Conservation (phyloP, 257 asterid genomes). For the Fraxinus anomala region DNA sequence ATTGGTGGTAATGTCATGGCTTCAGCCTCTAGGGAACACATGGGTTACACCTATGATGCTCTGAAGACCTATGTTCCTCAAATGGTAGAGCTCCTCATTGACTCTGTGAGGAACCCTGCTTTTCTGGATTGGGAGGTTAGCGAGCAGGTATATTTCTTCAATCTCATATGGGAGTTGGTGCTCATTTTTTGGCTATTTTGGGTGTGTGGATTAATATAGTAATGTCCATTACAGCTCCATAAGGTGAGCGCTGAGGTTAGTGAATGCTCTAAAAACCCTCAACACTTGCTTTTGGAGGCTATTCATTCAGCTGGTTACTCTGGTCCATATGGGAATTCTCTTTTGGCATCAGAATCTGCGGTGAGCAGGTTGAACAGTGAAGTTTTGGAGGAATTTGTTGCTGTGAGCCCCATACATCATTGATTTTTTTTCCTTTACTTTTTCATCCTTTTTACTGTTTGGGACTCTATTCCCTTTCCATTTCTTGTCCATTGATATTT, state of each 20-base stretch:
- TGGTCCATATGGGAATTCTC: slow-evolving; percentile 65
- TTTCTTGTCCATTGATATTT: slow-evolving; percentile 9
- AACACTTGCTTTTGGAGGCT: slow-evolving; percentile 79
- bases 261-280: slow-evolving; percentile 71
- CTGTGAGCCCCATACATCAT: slow-evolving; percentile 49
- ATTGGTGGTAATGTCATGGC: slow-evolving; percentile 81
- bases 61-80: slow-evolving; percentile 74
- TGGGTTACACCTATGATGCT: slow-evolving; percentile 75
- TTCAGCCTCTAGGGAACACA: slow-evolving; percentile 84
- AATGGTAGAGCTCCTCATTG: slow-evolving; percentile 88
- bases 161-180: slow-evolving; percentile 19
- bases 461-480: neutral
- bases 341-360: slow-evolving; percentile 74
- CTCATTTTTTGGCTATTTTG: neutral
- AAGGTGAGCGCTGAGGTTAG: slow-evolving; percentile 60
- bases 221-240: slow-evolving; percentile 49
- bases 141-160: slow-evolving; percentile 66
- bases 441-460: slow-evolving; percentile 9
- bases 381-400: slow-evolving; percentile 74
- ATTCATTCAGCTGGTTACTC: slow-evolving; percentile 73
- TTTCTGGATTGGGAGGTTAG: slow-evolving; percentile 93
- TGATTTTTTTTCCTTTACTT: neutral
- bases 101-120: slow-evolving; percentile 80
- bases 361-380: slow-evolving; percentile 51
- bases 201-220: slow-evolving; percentile 16